phyloP scores from a whole-genome alignment of 2,329 filamentous ascomycete genomes.

The Sclerotiophoma versabilis region DNA sequence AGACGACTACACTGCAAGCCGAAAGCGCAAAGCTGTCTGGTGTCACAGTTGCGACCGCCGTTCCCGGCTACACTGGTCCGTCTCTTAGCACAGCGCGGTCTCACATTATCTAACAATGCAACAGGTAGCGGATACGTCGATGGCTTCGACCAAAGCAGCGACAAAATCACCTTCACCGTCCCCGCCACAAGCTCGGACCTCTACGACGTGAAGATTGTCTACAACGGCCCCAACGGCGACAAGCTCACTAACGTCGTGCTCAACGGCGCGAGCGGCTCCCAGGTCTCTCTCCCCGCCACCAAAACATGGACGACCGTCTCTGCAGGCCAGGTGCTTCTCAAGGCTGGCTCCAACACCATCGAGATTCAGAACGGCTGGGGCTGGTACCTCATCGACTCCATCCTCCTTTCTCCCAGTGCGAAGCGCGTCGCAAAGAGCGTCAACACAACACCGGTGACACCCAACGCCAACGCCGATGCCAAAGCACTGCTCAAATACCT shows the following conservation, averaged over 20 bases:
- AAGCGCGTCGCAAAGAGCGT: constrained; percentile 52
- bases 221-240: constrained; percentile 57
- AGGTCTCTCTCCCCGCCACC: constrained; percentile 53
- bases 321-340: constrained; percentile 56
- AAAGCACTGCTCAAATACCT: constrained; percentile 54
- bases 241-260: constrained; percentile 55
- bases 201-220: constrained; percentile 56
- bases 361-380: constrained; percentile 59
- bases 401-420: constrained; percentile 49
- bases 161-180: constrained; percentile 56
- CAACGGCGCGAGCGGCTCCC: constrained; percentile 53
- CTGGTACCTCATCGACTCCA: constrained; percentile 57
- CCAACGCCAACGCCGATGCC: constrained; percentile 48
- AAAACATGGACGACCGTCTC: constrained; percentile 50
- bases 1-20: constrained; percentile 47
- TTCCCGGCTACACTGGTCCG: constrained; percentile 51
- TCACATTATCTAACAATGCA: constrained; percentile 1
- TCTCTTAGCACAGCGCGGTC: not conserved
- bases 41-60: constrained; percentile 50
- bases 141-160: constrained; percentile 53
- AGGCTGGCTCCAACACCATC: constrained; percentile 55
- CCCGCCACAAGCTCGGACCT: constrained; percentile 46
- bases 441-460: constrained; percentile 49
- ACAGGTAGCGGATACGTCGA: constrained; percentile 58
- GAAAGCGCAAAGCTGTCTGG: constrained; percentile 54